phyloP scores from a whole-genome alignment of 495 filamentous ascomycete species.

The Oidiodendron maius region DNA sequence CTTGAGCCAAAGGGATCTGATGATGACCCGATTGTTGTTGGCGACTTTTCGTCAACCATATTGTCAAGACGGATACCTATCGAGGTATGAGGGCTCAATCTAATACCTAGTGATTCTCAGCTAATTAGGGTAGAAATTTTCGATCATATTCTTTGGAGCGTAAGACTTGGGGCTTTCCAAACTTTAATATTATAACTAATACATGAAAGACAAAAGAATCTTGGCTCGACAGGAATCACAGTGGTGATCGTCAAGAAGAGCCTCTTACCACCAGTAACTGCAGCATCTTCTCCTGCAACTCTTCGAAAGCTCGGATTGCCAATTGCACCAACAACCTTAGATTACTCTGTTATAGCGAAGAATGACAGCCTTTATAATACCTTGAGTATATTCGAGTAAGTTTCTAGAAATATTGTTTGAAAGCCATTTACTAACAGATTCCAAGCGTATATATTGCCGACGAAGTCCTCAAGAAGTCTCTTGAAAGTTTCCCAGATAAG shows the following conservation, averaged over 20 bases:
- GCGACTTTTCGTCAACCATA: slow-evolving; percentile 85
- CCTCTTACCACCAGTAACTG: slow-evolving; percentile 58
- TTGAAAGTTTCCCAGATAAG: slow-evolving; percentile 54
- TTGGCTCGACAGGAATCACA: slow-evolving; percentile 80
- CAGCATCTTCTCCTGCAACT: no score
- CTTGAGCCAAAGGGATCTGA: slow-evolving; percentile 43
- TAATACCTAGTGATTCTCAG: no score
- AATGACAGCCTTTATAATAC: slow-evolving; percentile 94
- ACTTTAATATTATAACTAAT: not conserved
- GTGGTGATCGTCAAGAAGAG: slow-evolving; percentile 74
- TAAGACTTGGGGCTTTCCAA: no score
- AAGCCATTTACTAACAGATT: slow-evolving; percentile 5
- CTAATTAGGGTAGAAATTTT: no score
- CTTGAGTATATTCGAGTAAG: slow-evolving; percentile 72
- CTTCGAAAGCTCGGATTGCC: slow-evolving; percentile 72
- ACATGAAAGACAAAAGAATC: slow-evolving; percentile 58
- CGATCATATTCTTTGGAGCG: slow-evolving; percentile 72
- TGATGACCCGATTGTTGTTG: slow-evolving; percentile 56
- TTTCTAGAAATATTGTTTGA: not conserved
- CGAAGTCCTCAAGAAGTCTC: slow-evolving; percentile 67
- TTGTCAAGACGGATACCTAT: slow-evolving; percentile 54
- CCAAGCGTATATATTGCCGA: slow-evolving; percentile 75
- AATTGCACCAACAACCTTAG: slow-evolving; percentile 68
- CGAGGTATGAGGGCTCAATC: no score
- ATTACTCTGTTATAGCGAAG: slow-evolving; percentile 76